Conservation (phyloP, 495 filamentous ascomycete genomes). For the Penicillium pulvis region DNA sequence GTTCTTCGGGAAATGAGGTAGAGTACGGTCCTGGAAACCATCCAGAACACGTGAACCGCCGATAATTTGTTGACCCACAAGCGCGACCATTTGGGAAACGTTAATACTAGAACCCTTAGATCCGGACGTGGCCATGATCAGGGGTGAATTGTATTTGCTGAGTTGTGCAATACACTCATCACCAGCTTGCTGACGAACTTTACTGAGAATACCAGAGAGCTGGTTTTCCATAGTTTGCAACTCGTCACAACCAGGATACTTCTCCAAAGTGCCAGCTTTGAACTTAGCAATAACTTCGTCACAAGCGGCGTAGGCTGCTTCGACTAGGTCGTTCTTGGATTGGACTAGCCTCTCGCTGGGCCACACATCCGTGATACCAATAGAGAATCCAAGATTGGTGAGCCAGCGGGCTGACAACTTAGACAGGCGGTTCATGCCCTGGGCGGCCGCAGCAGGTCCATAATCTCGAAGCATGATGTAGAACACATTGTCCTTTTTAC, state of each 20-base stretch:
- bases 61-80: constrained; percentile 98
- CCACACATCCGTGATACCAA: constrained; percentile 92
- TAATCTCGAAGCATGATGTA: constrained; percentile 95
- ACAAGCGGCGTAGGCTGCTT: constrained; percentile 76
- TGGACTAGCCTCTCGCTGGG: constrained; percentile 67
- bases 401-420: constrained; percentile 88
- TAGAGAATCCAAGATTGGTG: constrained; percentile 90
- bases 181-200: constrained; percentile 87
- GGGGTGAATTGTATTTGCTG: constrained; percentile 86
- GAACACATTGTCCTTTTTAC: constrained; percentile 97
- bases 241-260: constrained; percentile 84
- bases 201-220: constrained; percentile 87
- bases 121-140: constrained; percentile 96
- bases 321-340: constrained; percentile 74
- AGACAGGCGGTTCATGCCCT: constrained; percentile 91
- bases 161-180: constrained; percentile 87
- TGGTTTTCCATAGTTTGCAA: constrained; percentile 89
- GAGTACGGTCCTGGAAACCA: constrained; percentile 91
- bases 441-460: constrained; percentile 83
- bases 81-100: constrained; percentile 97
- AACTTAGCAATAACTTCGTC: constrained; percentile 83
- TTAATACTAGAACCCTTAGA: constrained; percentile 97
- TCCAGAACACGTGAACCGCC: constrained; percentile 89
- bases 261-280: constrained; percentile 74
- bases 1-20: constrained; percentile 95